Evolutionary conservation across 2,329 filamentous ascomycete genomes (phyloP).

Genomic region (Fusarium duplospermum): DNA sequence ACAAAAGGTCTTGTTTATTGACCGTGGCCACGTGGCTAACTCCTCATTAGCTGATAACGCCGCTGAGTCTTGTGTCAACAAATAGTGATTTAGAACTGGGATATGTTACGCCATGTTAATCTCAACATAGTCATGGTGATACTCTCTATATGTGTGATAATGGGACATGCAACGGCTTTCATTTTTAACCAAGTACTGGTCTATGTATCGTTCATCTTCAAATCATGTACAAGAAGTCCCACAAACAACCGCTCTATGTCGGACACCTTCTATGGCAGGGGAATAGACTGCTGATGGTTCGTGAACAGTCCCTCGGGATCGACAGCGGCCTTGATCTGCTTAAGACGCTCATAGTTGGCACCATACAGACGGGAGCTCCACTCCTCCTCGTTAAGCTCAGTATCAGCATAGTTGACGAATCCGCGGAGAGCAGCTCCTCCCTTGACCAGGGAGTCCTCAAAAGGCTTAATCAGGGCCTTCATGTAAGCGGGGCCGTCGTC

Average conservation of each 20-base stretch:
- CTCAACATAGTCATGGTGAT: too few species aligned
- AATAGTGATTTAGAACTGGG: too few species aligned
- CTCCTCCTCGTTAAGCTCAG: slow-evolving; percentile 35
- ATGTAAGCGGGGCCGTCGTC: slow-evolving; percentile 35
- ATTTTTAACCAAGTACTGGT: background rate
- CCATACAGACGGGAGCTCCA: slow-evolving; percentile 42
- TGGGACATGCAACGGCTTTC: background rate
- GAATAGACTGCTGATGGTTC: slow-evolving; percentile 38
- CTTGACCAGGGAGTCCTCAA: slow-evolving; percentile 33
- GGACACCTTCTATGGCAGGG: slow-evolving; percentile 7
- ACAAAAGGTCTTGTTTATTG: too few species aligned
- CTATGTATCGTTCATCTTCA: background rate
- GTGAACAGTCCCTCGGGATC: slow-evolving; percentile 39
- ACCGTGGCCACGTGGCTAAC: too few species aligned
- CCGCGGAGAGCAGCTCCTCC: slow-evolving; percentile 36
- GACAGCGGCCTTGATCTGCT: slow-evolving; percentile 34
- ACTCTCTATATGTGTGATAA: too few species aligned
- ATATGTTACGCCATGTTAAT: too few species aligned
- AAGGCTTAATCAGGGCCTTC: slow-evolving; percentile 37
- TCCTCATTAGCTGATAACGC: too few species aligned
- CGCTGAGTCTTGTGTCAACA: too few species aligned
- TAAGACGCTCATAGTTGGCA: slow-evolving; percentile 32
- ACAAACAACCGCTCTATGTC: background rate
- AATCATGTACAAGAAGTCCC: background rate
- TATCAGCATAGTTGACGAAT: slow-evolving; percentile 43